Conservation (phyloP, 345 rosid genomes). For the Moricandia moricandioides region DNA sequence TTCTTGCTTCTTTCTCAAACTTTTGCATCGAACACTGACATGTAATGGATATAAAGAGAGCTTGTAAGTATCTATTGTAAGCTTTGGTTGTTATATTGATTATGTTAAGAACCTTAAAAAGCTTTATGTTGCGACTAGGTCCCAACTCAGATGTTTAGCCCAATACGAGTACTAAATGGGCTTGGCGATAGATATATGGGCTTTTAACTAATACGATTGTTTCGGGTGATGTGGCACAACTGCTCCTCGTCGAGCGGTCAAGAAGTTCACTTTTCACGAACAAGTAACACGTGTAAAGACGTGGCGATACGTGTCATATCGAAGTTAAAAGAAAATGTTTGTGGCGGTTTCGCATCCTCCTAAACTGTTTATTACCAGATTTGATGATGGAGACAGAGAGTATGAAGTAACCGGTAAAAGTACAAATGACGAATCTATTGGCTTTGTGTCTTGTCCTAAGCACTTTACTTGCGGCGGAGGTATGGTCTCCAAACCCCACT, state of each 20-base stretch:
- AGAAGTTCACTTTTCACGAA: not conserved
- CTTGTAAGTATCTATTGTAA: constrained; percentile 1
- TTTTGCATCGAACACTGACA: constrained; percentile 25
- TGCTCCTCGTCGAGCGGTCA: not conserved
- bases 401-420: not conserved
- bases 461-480: constrained; percentile 54
- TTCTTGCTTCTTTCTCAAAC: constrained; percentile 21
- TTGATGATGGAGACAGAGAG: not conserved
- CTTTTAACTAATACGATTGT: not conserved
- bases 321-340: not conserved
- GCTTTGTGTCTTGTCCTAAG: constrained; percentile 49
- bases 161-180: not conserved
- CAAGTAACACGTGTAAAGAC: constrained; percentile 25
- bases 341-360: constrained; percentile 2
- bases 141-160: not conserved
- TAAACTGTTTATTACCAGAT: constrained; percentile 17
- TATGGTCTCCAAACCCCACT: constrained; percentile 49
- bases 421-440: constrained; percentile 52
- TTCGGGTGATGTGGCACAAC: constrained; percentile 6
- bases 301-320: constrained; percentile 29
- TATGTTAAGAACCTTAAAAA: not conserved
- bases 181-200: too few relatives aligned
- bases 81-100: not conserved
- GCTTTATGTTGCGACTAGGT: not conserved
- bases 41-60: not conserved